These are phyloP conservation scores for Pneumocystis jirovecii DNA, from an alignment of 1,139 yeast species.

Conservation along the genomic window DNA sequence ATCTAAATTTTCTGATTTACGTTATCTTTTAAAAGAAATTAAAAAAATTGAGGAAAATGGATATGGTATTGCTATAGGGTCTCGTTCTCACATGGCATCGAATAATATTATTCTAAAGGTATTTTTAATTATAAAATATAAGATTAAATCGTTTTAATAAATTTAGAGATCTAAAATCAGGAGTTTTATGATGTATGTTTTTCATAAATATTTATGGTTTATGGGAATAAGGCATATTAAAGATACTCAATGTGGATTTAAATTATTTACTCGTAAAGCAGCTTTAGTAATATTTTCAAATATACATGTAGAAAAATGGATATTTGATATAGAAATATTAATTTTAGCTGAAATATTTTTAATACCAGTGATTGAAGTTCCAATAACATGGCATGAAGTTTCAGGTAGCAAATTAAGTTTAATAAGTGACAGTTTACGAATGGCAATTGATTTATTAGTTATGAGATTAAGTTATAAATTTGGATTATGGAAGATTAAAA, in stretches of 20 bases:
- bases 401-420: constrained; percentile 87
- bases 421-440: constrained; percentile 75
- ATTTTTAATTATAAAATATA: neutral
- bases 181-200: constrained; percentile 82
- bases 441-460: constrained; percentile 92
- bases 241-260: constrained; percentile 97
- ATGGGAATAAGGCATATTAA: constrained; percentile 78
- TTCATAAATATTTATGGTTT: constrained; percentile 68
- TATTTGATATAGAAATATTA: constrained; percentile 85
- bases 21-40: constrained; percentile 36
- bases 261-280: constrained; percentile 64
- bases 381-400: constrained; percentile 94
- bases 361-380: constrained; percentile 56
- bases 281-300: constrained; percentile 58
- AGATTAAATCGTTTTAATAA: neutral
- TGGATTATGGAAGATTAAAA: constrained; percentile 44
- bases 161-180: constrained; percentile 55
- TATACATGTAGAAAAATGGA: constrained; percentile 97
- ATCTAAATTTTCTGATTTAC: constrained; percentile 58
- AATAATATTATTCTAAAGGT: constrained; percentile 84
- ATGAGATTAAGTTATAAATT: constrained; percentile 76
- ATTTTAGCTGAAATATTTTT: constrained; percentile 60
- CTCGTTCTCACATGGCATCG: constrained; percentile 91
- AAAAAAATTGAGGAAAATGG: constrained; percentile 19
- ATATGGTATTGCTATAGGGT: constrained; percentile 69